Evolutionary conservation across 495 filamentous ascomycete genomes (phyloP).

Genomic region (Schizothecium vesticola): DNA sequence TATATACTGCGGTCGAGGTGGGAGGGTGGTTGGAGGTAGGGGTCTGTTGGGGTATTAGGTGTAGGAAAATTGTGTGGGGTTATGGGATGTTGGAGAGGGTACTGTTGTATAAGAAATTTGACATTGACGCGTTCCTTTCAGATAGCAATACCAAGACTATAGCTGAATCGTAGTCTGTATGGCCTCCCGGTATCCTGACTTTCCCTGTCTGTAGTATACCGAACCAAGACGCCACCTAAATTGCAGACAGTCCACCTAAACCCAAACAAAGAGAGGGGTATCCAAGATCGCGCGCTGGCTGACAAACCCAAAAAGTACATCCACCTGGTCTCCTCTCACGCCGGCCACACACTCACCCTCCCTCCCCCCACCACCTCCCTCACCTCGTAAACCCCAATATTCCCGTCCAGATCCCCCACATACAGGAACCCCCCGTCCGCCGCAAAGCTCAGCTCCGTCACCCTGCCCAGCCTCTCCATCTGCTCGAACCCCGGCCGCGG

Average conservation of each 20-base stretch:
- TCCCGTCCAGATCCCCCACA: constrained; percentile 26
- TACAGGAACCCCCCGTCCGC: constrained; percentile 31
- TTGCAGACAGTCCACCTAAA: background rate
- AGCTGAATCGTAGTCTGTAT: too few relatives aligned
- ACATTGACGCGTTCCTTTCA: too few relatives aligned
- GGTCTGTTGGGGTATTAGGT: too few relatives aligned
- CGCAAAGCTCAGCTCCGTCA: constrained; percentile 30
- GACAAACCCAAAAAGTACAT: background rate
- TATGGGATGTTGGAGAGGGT: too few relatives aligned
- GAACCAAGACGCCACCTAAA: background rate
- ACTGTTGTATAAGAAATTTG: too few relatives aligned
- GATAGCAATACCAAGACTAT: too few relatives aligned
- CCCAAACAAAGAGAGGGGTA: background rate
- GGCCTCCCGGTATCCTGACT: too few relatives aligned
- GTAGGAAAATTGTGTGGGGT: too few relatives aligned
- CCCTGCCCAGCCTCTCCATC: constrained; percentile 22
- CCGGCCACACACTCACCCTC: background rate
- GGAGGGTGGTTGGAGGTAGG: too few relatives aligned
- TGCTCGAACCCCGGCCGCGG: constrained; percentile 19
- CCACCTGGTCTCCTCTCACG: background rate
- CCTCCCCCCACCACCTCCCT: constrained; percentile 17
- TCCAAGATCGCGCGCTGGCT: background rate
- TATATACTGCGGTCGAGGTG: too few relatives aligned
- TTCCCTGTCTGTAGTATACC: too few relatives aligned
- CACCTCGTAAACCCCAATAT: constrained; percentile 28